These are phyloP conservation scores for Auriscalpium orientale DNA, from an alignment of 768 basidiomycete genomes.

Conservation along the genomic window DNA sequence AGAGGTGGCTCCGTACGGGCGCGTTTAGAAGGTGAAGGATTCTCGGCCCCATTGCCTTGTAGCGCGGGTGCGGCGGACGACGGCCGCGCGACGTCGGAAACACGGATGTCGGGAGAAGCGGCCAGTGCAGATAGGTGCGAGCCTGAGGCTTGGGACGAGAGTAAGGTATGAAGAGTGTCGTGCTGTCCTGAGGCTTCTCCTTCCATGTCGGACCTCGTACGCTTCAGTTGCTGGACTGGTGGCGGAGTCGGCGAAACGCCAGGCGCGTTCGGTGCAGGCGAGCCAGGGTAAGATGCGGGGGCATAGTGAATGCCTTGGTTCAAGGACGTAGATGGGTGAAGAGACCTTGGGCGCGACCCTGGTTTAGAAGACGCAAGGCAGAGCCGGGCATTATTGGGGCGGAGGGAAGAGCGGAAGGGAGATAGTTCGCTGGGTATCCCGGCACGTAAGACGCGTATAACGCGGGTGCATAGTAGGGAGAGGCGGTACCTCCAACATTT, in stretches of 20 bases:
- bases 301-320: constrained; percentile 42
- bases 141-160: constrained; percentile 11
- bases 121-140: constrained; percentile 22
- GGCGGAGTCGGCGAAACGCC: constrained; percentile 29
- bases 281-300: constrained; percentile 39
- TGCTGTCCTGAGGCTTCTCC: constrained; percentile 28
- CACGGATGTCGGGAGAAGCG: constrained; percentile 36
- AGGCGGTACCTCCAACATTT: constrained; percentile 11
- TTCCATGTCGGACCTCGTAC: constrained; percentile 63
- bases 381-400: constrained; percentile 84
- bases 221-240: constrained; percentile 39
- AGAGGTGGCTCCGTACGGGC: constrained; percentile 45
- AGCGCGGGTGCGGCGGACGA: constrained; percentile 36
- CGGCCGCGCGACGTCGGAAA: constrained; percentile 41
- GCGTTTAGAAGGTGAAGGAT: constrained; percentile 67
- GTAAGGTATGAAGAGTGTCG: constrained; percentile 11
- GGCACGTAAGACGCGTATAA: not conserved
- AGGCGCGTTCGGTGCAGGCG: constrained; percentile 32
- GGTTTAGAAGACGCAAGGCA: constrained; percentile 73
- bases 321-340: constrained; percentile 79
- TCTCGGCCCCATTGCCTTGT: constrained; percentile 47
- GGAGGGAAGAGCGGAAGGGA: constrained; percentile 47
- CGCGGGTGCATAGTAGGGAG: not conserved
- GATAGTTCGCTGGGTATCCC: constrained; percentile 12
- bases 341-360: constrained; percentile 79